These are phyloP conservation scores for Diaporthe destruens DNA, from an alignment of 2,329 filamentous ascomycete genomes.

Conservation along the genomic window DNA sequence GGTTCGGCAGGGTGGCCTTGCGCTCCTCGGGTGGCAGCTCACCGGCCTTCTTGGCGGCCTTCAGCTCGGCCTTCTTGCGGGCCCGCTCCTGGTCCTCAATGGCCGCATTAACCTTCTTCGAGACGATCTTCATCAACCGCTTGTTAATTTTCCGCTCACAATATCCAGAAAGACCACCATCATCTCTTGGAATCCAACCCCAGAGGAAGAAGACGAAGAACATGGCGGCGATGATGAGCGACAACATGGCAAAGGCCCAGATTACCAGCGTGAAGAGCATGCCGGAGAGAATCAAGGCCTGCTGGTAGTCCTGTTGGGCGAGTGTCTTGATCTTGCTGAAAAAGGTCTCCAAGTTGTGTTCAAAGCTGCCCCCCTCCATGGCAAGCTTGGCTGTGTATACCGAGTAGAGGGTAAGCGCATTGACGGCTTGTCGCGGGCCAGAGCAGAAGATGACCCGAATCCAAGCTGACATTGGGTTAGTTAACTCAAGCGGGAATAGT, in stretches of 20 bases:
- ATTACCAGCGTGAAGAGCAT: conserved; percentile 94
- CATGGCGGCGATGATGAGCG: conserved; percentile 78
- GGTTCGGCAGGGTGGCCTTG: conserved; percentile 75
- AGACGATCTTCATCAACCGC: conserved; percentile 85
- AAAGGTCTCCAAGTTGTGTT: conserved; percentile 78
- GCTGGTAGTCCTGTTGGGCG: conserved; percentile 78
- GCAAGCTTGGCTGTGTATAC: conserved; percentile 82
- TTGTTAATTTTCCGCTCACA: conserved; percentile 93
- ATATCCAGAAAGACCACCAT: conserved; percentile 85
- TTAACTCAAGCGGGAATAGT: background rate
- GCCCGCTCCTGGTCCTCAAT: conserved; percentile 81
- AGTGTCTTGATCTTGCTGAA: conserved; percentile 84
- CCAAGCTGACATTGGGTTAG: conserved; percentile 70
- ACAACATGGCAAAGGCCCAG: conserved; percentile 86
- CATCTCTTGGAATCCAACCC: conserved; percentile 87
- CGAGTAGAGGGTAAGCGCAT: conserved; percentile 88
- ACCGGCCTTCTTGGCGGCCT: conserved; percentile 66
- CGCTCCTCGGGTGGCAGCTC: conserved; percentile 64
- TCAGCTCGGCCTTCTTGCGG: conserved; percentile 64
- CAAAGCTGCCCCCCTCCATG: conserved; percentile 67
- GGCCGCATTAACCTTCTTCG: conserved; percentile 88
- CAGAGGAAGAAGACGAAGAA: conserved; percentile 92
- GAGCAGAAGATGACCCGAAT: conserved; percentile 91
- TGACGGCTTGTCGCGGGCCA: conserved; percentile 91
- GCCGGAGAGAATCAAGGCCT: conserved; percentile 85